These are phyloP conservation scores for Leptosphaerulina australis DNA, from an alignment of 2,329 filamentous ascomycete genomes.

Conservation along the genomic window DNA sequence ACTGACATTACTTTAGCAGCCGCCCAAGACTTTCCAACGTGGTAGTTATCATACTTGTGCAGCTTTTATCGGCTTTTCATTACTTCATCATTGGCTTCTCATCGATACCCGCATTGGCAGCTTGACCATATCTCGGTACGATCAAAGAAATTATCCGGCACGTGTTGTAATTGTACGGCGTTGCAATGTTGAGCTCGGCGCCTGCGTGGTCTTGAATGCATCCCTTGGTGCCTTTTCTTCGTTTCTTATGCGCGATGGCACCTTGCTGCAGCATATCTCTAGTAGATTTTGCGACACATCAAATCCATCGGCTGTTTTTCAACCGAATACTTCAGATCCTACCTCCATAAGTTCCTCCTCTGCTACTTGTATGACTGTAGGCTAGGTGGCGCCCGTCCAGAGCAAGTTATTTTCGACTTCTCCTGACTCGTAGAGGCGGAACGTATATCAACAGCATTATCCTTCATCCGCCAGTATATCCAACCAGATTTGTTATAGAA, in stretches of 20 bases:
- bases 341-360: not conserved
- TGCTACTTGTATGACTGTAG: not conserved
- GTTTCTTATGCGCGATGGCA: not conserved
- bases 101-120: not conserved
- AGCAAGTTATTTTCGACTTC: not conserved
- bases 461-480: too few species aligned
- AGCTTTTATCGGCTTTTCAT: not conserved
- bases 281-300: not conserved
- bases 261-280: slow-evolving; percentile 15
- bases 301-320: not conserved
- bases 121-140: not conserved
- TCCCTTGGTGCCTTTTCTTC: not conserved
- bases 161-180: not conserved
- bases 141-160: slow-evolving; percentile 1
- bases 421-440: not conserved
- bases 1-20: not conserved
- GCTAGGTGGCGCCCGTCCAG: not conserved
- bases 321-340: not conserved
- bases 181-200: not conserved
- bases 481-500: too few species aligned
- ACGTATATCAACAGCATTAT: too few species aligned
- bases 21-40: not conserved
- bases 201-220: not conserved
- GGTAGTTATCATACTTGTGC: not conserved
- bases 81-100: not conserved